These are phyloP conservation scores for Triticum turgidum DNA, from an alignment of 176 grass and related monocot species.

Conservation along the genomic window DNA sequence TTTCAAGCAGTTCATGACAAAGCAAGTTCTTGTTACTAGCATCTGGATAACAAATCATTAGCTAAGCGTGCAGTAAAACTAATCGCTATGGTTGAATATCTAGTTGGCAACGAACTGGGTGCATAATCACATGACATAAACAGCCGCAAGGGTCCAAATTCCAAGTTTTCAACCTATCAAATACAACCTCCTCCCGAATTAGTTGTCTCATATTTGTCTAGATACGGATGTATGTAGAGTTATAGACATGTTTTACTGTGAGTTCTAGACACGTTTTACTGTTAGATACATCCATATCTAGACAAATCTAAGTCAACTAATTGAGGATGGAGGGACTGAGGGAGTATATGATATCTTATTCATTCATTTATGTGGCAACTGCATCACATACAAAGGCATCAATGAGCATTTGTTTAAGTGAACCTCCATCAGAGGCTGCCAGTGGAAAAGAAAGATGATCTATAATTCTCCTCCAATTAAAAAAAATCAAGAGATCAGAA, in stretches of 20 bases:
- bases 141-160: not conserved
- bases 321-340: too few species aligned
- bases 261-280: too few species aligned
- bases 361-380: not conserved
- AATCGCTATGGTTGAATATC: not conserved
- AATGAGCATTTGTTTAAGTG: not conserved
- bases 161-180: not conserved
- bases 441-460: not conserved
- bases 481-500: not conserved
- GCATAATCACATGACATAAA: not conserved
- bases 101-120: not conserved
- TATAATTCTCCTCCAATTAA: not conserved
- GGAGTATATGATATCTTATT: not conserved
- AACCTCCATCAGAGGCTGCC: not conserved
- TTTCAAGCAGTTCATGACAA: not conserved
- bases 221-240: too few species aligned
- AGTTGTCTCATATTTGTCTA: too few species aligned
- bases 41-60: not conserved
- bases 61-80: not conserved
- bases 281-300: too few species aligned
- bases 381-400: conserved; percentile 12
- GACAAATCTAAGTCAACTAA: too few species aligned
- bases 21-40: not conserved
- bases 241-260: too few species aligned
- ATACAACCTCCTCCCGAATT: not conserved